These are phyloP conservation scores for Schizothecium vesticola DNA, from an alignment of 495 filamentous ascomycete species.

Conservation along the genomic window DNA sequence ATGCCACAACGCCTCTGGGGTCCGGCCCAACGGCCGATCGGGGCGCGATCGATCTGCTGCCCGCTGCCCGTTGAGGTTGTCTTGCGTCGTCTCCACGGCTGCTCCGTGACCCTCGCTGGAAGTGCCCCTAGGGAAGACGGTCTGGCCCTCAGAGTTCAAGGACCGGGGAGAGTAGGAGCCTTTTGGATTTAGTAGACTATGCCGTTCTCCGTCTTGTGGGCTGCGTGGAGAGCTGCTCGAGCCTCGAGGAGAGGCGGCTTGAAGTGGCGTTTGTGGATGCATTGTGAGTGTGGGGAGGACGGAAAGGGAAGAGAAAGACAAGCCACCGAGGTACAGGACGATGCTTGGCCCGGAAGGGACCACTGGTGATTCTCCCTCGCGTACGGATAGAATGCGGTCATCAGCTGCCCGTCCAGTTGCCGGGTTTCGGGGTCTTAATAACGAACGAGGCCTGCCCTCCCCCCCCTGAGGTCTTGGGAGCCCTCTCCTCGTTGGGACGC, in stretches of 20 bases:
- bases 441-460: not conserved
- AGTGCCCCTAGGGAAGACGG: not conserved
- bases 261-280: not conserved
- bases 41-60: not conserved
- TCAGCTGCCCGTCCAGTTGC: not conserved
- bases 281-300: not conserved
- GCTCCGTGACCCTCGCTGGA: not conserved
- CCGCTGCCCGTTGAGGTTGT: not conserved
- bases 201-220: not conserved
- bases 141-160: not conserved
- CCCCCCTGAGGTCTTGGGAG: not conserved
- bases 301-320: not conserved
- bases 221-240: not conserved
- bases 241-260: not conserved
- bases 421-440: not conserved
- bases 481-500: not conserved
- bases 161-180: not conserved
- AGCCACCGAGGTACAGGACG: conserved; percentile 7
- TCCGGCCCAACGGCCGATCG: not conserved
- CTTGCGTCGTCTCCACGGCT: not conserved
- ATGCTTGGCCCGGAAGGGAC: not conserved
- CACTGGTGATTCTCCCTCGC: conserved; percentile 1
- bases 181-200: not conserved
- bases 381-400: not conserved
- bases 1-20: not conserved